These are phyloP conservation scores for Pyrenochaeta sp. DNA, from an alignment of 2,329 filamentous ascomycete species.

Conservation along the genomic window DNA sequence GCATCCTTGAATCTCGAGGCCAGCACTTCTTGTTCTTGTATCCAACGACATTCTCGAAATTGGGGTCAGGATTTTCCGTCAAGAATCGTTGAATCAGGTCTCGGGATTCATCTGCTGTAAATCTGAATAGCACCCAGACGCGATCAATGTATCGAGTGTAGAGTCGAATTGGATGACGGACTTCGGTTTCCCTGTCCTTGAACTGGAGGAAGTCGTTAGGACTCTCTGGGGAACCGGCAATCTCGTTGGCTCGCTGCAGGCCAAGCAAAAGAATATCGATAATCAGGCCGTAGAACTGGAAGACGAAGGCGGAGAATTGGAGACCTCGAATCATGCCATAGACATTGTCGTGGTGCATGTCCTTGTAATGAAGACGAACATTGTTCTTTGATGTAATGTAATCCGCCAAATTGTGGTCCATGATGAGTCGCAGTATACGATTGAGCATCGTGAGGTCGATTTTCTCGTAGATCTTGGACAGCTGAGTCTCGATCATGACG, in stretches of 20 bases:
- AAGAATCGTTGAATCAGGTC: constrained; percentile 97
- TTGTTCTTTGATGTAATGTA: constrained; percentile 99
- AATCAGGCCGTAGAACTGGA: constrained; percentile 97
- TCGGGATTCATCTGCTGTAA: constrained; percentile 90
- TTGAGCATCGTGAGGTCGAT: constrained; percentile 96
- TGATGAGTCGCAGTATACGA: constrained; percentile 89
- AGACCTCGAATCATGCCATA: constrained; percentile 98
- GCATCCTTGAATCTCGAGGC: constrained; percentile 97
- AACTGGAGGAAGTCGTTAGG: constrained; percentile 99
- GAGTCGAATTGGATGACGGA: constrained; percentile 92
- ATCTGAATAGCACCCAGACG: constrained; percentile 97
- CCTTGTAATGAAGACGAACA: constrained; percentile 98
- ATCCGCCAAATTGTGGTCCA: constrained; percentile 99
- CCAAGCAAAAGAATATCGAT: constrained; percentile 92
- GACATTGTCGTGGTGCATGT: constrained; percentile 99
- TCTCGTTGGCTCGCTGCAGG: constrained; percentile 94
- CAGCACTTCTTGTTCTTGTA: constrained; percentile 99
- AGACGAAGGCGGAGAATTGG: constrained; percentile 98
- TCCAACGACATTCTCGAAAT: constrained; percentile 98
- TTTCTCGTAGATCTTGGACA: constrained; percentile 99
- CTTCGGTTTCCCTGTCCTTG: constrained; percentile 89
- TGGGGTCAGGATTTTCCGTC: constrained; percentile 97
- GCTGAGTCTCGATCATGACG: constrained; percentile 96
- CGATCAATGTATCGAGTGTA: constrained; percentile 98
- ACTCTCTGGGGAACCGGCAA: constrained; percentile 89